A percentile compares a stretch with the other conserved stretches of the same genome.
phyloP scores from a whole-genome alignment of 1,284 basidiomycete species.

The Schizopora paradoxa region DNA sequence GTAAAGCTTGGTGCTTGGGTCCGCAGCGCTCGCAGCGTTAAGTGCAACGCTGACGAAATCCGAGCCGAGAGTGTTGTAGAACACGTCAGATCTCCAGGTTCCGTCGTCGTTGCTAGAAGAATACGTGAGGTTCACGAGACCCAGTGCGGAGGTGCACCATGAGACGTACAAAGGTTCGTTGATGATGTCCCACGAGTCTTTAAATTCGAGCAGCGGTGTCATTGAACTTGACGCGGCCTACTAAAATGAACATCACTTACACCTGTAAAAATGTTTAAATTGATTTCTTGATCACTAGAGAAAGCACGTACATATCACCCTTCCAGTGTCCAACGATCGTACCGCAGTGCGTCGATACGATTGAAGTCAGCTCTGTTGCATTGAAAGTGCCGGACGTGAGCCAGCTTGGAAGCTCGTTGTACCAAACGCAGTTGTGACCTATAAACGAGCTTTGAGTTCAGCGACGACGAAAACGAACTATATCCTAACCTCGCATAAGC shows the following conservation, averaged over 20 bases:
- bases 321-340: conserved; percentile 17
- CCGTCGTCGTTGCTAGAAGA: conserved; percentile 30
- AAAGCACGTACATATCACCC: conserved; percentile 8
- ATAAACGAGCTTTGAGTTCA: no score
- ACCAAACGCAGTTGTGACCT: conserved; percentile 17
- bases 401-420: conserved; percentile 21
- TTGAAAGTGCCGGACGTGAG: conserved; percentile 19
- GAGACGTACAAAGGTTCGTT: conserved; percentile 6
- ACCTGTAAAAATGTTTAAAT: background rate
- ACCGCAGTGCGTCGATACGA: conserved; percentile 17
- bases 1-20: conserved; percentile 31
- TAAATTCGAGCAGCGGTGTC: background rate
- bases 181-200: conserved; percentile 15
- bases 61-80: conserved; percentile 30
- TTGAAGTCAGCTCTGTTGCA: conserved; percentile 17
- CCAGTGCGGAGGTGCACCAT: background rate
- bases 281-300: background rate
- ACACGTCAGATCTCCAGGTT: conserved; percentile 29
- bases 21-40: conserved; percentile 30
- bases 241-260: background rate
- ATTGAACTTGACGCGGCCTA: background rate
- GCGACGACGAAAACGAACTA: no score
- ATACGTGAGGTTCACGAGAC: background rate
- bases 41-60: conserved; percentile 33
- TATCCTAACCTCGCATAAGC: conserved; percentile 16